Conservation (phyloP, 2,329 filamentous ascomycete genomes). For the Paecilomyces sp. region DNA sequence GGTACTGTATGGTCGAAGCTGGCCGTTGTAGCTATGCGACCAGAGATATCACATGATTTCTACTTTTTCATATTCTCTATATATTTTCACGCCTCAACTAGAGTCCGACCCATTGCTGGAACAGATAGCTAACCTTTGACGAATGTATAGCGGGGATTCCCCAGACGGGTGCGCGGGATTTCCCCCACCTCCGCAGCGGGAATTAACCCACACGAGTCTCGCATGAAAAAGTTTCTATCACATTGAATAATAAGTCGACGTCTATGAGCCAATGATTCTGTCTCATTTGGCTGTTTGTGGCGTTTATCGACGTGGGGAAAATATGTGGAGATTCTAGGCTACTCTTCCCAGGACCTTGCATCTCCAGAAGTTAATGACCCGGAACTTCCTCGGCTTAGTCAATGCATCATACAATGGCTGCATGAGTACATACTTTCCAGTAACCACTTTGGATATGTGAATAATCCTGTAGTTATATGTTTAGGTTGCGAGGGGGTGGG, state of each 20-base stretch:
- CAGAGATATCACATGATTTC: not conserved
- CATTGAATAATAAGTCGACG: no score
- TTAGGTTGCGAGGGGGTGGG: not conserved
- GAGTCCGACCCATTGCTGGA: no score
- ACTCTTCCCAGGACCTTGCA: not conserved
- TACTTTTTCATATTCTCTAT: no score
- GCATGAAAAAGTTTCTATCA: not conserved
- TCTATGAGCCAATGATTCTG: no score
- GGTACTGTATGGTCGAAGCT: no score
- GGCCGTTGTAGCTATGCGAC: not conserved
- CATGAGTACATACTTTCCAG: no score
- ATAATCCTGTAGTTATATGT: not conserved
- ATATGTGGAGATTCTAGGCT: not conserved
- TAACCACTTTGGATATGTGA: no score
- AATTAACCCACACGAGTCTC: not conserved
- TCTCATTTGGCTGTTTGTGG: no score
- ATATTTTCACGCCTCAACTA: no score
- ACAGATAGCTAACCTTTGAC: no score
- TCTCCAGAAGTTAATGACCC: not conserved
- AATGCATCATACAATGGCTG: not conserved
- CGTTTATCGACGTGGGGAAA: not conserved
- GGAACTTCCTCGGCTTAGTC: not conserved
- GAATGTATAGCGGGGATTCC: not conserved
- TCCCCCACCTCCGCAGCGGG: not conserved
- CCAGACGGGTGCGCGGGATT: not conserved